Conservation (phyloP, 495 filamentous ascomycete species). For the Hypoxylon fuscum region DNA sequence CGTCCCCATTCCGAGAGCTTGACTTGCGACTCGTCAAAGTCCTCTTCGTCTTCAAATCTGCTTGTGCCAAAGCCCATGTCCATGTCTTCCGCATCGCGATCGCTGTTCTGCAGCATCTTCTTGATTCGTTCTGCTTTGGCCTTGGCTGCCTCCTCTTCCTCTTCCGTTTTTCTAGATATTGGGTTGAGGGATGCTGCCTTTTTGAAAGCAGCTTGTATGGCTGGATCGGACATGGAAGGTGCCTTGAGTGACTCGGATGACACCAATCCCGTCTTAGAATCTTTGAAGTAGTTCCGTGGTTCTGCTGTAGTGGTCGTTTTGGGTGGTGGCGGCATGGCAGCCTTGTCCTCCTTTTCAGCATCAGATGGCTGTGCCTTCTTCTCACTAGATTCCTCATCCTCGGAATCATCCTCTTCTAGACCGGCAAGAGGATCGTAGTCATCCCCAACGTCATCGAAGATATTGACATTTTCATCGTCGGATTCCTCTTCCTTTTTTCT, state of each 20-base stretch:
- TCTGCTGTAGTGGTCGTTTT: conserved; percentile 39
- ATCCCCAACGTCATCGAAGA: conserved; percentile 86
- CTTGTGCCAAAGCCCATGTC: conserved; percentile 93
- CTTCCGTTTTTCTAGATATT: conserved; percentile 52
- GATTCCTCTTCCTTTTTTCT: conserved; percentile 60
- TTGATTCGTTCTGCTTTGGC: conserved; percentile 71
- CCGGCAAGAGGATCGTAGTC: conserved; percentile 90
- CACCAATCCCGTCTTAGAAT: conserved; percentile 54
- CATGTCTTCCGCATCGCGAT: conserved; percentile 89
- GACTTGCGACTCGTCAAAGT: conserved; percentile 66
- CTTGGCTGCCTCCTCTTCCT: conserved; percentile 50
- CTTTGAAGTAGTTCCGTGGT: conserved; percentile 70
- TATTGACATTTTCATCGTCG: conserved; percentile 71
- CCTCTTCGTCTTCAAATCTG: conserved; percentile 81
- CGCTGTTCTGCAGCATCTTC: conserved; percentile 77
- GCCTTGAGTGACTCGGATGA: conserved; percentile 58
- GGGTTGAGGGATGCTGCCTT: conserved; percentile 80
- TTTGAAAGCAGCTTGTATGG: conserved; percentile 82
- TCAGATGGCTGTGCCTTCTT: conserved; percentile 44
- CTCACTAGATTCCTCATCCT: conserved; percentile 57
- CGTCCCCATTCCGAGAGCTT: conserved; percentile 73
- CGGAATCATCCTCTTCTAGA: conserved; percentile 64
- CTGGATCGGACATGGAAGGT: conserved; percentile 73
- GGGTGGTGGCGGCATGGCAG: conserved; percentile 56
- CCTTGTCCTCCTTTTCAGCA: conserved; percentile 37